Conservation (phyloP, 148 eudicot genomes). For the Talinum fruticosum region DNA sequence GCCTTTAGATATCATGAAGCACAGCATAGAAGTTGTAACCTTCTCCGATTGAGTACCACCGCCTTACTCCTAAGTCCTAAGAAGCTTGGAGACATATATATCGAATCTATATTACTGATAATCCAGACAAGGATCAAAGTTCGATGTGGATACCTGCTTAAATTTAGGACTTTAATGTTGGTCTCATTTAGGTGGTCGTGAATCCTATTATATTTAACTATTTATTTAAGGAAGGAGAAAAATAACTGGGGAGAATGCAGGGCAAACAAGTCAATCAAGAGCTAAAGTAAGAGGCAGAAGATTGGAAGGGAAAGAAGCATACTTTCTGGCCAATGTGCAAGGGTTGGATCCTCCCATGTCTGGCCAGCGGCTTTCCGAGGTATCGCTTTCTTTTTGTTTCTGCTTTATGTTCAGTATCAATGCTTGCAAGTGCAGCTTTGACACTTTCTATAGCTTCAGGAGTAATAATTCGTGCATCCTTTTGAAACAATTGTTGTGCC, state of each 20-base stretch:
- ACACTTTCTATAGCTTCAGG: constrained; percentile 95
- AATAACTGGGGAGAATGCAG: not conserved
- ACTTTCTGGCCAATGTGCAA: constrained; percentile 99
- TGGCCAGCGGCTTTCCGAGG: constrained; percentile 98
- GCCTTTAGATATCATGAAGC: too few relatives aligned
- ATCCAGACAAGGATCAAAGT: too few relatives aligned
- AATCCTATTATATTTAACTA: not conserved
- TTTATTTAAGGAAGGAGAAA: not conserved
- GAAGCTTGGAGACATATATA: too few relatives aligned
- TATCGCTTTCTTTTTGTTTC: constrained; percentile 81
- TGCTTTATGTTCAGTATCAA: constrained; percentile 90
- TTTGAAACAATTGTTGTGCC: constrained; percentile 95
- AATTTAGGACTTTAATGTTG: too few relatives aligned
- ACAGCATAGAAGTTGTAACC: too few relatives aligned
- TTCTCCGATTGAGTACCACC: too few relatives aligned
- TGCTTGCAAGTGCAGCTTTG: constrained; percentile 94
- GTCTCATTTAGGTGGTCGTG: too few relatives aligned
- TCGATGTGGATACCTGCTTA: too few relatives aligned
- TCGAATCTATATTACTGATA: too few relatives aligned
- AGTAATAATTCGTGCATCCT: constrained; percentile 84
- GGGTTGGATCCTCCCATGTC: constrained; percentile 94
- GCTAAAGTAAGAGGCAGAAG: not conserved
- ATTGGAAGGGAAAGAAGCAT: constrained; percentile 19
- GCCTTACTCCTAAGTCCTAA: too few relatives aligned
- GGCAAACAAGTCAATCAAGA: not conserved